Percentiles rank a stretch among this genome's conserved stretches.
These are phyloP conservation scores for Eucalyptus coolabah DNA, from an alignment of 345 rosid genomes.

Conservation along the genomic window DNA sequence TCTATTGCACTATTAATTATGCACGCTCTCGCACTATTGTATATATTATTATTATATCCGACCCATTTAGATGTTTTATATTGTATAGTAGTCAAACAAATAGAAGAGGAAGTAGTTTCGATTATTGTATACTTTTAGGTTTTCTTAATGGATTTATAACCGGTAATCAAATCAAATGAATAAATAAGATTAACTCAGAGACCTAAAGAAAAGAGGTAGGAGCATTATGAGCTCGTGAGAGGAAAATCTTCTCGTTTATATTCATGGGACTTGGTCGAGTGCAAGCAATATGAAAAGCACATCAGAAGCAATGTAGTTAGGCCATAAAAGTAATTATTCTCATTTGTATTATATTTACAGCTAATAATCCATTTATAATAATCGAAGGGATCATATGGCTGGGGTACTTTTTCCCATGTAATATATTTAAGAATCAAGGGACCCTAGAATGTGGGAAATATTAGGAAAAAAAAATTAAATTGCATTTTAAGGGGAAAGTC, in stretches of 20 bases:
- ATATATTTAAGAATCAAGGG: neutral
- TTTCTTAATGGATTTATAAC: neutral
- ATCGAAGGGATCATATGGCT: neutral
- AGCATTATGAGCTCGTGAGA: neutral
- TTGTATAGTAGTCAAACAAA: neutral
- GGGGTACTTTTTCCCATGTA: neutral
- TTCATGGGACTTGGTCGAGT: neutral
- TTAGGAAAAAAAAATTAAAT: neutral
- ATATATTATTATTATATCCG: neutral
- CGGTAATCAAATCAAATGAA: neutral
- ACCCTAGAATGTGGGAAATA: neutral
- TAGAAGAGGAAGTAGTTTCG: neutral
- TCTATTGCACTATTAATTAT: neutral
- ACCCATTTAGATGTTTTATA: neutral
- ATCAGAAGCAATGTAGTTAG: neutral
- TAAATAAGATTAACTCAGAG: neutral
- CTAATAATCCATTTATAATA: neutral
- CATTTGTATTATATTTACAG: neutral
- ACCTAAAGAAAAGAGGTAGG: neutral
- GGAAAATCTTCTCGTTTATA: neutral
- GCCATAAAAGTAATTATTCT: neutral
- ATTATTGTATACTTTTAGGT: neutral
- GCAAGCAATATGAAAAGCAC: neutral
- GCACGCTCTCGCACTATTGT: rapidly evolving
- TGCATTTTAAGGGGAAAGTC: neutral